Evolutionary conservation across 1,284 basidiomycete genomes (phyloP).

Genomic region (Sparassis latifolia): DNA sequence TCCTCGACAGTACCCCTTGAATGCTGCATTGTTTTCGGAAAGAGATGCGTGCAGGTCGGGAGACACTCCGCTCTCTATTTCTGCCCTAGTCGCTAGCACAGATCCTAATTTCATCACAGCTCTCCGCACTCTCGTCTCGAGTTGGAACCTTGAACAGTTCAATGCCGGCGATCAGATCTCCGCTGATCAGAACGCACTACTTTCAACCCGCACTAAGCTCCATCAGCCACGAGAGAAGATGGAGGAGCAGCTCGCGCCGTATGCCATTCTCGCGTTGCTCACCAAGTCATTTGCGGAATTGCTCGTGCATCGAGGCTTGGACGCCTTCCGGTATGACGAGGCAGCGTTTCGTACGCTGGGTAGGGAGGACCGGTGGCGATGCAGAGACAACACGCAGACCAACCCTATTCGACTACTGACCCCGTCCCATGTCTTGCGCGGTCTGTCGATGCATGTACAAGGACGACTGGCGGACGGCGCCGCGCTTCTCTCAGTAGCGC

Average conservation of each 20-base stretch:
- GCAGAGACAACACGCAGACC: constrained; percentile 1
- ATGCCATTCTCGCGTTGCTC: constrained; percentile 37
- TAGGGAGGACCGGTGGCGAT: constrained; percentile 9
- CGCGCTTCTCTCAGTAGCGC: constrained; percentile 24
- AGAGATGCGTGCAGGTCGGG: background rate
- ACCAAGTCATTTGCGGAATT: constrained; percentile 21
- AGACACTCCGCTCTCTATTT: constrained; percentile 3
- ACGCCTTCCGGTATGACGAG: constrained; percentile 19
- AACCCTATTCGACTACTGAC: constrained; percentile 22
- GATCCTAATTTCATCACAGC: constrained; percentile 19
- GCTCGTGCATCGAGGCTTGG: constrained; percentile 18
- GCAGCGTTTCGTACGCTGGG: constrained; percentile 12
- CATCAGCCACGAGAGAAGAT: constrained; percentile 18
- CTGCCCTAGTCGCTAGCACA: constrained; percentile 16
- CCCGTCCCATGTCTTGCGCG: constrained; percentile 31
- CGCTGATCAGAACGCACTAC: background rate
- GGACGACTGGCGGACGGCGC: constrained; percentile 14
- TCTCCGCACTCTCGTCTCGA: constrained; percentile 12
- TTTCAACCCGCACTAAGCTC: background rate
- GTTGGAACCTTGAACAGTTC: constrained; percentile 8
- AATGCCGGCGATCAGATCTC: background rate
- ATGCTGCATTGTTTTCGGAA: constrained; percentile 3
- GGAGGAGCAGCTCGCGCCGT: constrained; percentile 35
- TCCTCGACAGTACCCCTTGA: constrained; percentile 3
- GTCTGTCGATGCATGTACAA: constrained; percentile 17